phyloP scores from a whole-genome alignment of 2,329 filamentous ascomycete genomes.

The Fusarium globosum region DNA sequence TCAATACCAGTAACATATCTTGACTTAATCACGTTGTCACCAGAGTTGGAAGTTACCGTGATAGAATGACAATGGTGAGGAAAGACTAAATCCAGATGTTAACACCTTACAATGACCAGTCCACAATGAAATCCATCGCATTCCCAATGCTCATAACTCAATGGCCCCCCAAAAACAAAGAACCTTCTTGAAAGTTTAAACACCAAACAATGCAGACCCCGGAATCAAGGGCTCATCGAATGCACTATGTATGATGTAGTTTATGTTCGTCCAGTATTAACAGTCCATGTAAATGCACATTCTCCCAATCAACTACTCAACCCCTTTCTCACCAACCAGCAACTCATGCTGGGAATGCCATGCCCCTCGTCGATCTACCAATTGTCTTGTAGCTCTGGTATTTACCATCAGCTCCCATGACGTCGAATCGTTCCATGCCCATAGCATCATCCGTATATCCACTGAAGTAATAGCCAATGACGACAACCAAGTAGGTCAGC shows the following conservation, averaged over 20 bases:
- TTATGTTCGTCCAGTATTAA: constrained; percentile 37
- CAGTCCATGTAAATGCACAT: constrained; percentile 12
- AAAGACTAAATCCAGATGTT: constrained; percentile 1
- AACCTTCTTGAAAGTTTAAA: constrained; percentile 15
- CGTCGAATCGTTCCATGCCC: constrained; percentile 64
- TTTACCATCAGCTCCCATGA: constrained; percentile 61
- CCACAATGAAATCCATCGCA: constrained; percentile 3
- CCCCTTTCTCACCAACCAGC: neutral
- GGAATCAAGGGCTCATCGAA: constrained; percentile 9
- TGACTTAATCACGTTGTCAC: neutral
- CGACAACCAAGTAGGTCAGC: constrained; percentile 90
- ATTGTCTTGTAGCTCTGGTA: constrained; percentile 66
- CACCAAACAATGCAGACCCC: constrained; percentile 16
- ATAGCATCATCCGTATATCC: constrained; percentile 61
- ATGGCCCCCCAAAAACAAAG: constrained; percentile 3
- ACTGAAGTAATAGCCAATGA: constrained; percentile 92
- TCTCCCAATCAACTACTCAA: neutral
- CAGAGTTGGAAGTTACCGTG: neutral
- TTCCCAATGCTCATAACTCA: constrained; percentile 7
- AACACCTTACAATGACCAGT: constrained; percentile 21
- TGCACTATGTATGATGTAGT: constrained; percentile 22
- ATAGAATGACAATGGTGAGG: neutral
- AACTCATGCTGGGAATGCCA: constrained; percentile 42
- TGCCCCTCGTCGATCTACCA: constrained; percentile 56
- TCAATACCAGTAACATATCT: constrained; percentile 28